Conservation (phyloP, 305 asterid species). For the Striga hermonthica region DNA sequence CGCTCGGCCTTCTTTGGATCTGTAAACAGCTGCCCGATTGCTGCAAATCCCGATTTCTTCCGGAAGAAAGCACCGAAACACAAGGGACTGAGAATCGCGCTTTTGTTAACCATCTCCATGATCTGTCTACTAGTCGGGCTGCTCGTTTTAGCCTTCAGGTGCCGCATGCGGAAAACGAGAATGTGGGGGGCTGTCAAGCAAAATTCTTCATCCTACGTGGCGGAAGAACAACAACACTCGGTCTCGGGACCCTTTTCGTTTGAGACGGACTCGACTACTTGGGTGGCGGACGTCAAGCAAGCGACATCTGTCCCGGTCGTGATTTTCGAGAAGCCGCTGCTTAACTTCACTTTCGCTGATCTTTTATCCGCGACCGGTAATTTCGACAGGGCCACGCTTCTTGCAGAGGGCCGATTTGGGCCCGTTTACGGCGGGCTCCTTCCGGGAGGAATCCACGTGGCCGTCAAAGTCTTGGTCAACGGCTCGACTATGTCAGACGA, state of each 20-base stretch:
- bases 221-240: constrained; percentile 59
- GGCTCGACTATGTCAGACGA: constrained; percentile 84
- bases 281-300: constrained; percentile 95
- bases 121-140: constrained; percentile 66
- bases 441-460: constrained; percentile 82
- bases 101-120: constrained; percentile 69
- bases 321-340: constrained; percentile 85
- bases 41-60: constrained; percentile 69
- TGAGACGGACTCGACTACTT: constrained; percentile 85
- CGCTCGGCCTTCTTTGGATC: constrained; percentile 60
- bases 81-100: constrained; percentile 67
- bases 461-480: constrained; percentile 78
- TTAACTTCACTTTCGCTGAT: constrained; percentile 81
- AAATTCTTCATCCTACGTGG: constrained; percentile 36
- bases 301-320: constrained; percentile 76
- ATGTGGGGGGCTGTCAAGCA: constrained; percentile 84
- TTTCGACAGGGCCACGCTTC: constrained; percentile 71
- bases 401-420: constrained; percentile 92
- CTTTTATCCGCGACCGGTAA: constrained; percentile 80
- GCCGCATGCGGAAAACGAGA: constrained; percentile 64
- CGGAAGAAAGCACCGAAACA: constrained; percentile 44
- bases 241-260: constrained; percentile 88
- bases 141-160: constrained; percentile 70
- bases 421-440: constrained; percentile 82
- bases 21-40: constrained; percentile 74